phyloP scores from a whole-genome alignment of 495 filamentous ascomycete genomes.

The Letharia columbiana region DNA sequence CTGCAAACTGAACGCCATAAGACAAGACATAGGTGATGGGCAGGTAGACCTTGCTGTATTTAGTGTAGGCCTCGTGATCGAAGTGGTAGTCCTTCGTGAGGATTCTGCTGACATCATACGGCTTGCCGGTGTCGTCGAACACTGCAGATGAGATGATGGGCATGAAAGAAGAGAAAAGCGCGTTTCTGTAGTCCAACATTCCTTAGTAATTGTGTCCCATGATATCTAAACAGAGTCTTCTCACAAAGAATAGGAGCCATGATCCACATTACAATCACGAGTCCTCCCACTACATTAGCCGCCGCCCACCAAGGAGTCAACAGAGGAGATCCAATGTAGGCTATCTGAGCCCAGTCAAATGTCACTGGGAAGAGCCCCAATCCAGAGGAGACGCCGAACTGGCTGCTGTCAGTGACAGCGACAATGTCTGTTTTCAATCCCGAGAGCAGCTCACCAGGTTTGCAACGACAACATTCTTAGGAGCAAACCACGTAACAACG shows the following conservation, averaged over 20 bases:
- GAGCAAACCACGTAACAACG: slow-evolving; percentile 85
- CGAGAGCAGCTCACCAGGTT: slow-evolving; percentile 44
- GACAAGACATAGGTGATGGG: slow-evolving; percentile 76
- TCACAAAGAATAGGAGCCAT: slow-evolving; percentile 66
- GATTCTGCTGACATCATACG: slow-evolving; percentile 68
- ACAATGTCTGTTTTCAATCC: background rate
- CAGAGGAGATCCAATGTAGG: slow-evolving; percentile 81
- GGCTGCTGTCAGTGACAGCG: slow-evolving; percentile 11
- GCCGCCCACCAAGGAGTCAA: slow-evolving; percentile 89
- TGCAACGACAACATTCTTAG: slow-evolving; percentile 64
- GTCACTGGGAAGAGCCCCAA: slow-evolving; percentile 80
- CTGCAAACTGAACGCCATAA: slow-evolving; percentile 74
- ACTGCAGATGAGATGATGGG: slow-evolving; percentile 64
- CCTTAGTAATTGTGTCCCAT: slow-evolving; percentile 13
- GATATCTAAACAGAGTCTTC: slow-evolving; percentile 26
- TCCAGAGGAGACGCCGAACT: slow-evolving; percentile 76
- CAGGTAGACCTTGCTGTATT: slow-evolving; percentile 71
- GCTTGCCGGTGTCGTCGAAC: slow-evolving; percentile 70
- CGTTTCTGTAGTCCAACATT: slow-evolving; percentile 56
- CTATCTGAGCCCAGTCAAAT: slow-evolving; percentile 90
- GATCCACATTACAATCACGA: slow-evolving; percentile 85
- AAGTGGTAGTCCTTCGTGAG: slow-evolving; percentile 64
- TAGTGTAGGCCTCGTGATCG: slow-evolving; percentile 58
- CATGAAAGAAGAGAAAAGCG: slow-evolving; percentile 71
- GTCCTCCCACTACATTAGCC: slow-evolving; percentile 75